A percentile compares a stretch with the other conserved stretches of the same genome.
Conservation (phyloP, 2,329 filamentous ascomycete species). For the Paecilomyces sp. region DNA sequence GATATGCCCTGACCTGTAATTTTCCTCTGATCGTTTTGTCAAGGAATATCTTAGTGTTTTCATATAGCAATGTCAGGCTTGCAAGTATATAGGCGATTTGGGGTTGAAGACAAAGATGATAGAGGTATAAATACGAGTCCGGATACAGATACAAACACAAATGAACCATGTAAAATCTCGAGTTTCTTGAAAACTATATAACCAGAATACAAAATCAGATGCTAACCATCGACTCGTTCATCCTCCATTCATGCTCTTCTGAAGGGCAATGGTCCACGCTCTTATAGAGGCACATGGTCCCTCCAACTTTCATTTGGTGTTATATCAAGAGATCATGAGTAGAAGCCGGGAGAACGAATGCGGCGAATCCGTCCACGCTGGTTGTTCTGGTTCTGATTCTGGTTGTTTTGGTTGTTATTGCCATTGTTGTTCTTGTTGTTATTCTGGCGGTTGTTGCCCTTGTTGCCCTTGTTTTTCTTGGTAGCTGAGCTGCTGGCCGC, state of each 20-base stretch:
- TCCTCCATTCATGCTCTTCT: neutral
- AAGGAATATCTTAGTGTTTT: too few relatives aligned
- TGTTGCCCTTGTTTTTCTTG: neutral
- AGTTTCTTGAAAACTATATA: neutral
- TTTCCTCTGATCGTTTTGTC: too few relatives aligned
- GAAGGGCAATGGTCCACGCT: neutral
- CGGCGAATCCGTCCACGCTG: neutral
- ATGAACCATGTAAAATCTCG: neutral
- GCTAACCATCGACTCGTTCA: neutral
- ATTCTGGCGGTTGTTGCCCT: neutral
- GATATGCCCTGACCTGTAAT: too few relatives aligned
- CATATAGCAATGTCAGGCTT: too few relatives aligned
- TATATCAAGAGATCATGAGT: neutral
- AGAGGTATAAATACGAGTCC: neutral
- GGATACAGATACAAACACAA: neutral
- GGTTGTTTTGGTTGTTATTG: neutral
- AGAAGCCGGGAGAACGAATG: neutral
- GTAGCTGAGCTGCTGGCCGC: neutral
- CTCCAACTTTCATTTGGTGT: neutral
- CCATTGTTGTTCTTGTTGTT: neutral
- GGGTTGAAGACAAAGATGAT: neutral
- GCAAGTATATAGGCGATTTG: neutral
- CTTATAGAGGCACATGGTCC: neutral
- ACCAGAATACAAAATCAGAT: neutral
- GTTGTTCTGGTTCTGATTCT: neutral